Conservation (phyloP, 2,329 filamentous ascomycete genomes). For the Lizonia empirigonia region DNA sequence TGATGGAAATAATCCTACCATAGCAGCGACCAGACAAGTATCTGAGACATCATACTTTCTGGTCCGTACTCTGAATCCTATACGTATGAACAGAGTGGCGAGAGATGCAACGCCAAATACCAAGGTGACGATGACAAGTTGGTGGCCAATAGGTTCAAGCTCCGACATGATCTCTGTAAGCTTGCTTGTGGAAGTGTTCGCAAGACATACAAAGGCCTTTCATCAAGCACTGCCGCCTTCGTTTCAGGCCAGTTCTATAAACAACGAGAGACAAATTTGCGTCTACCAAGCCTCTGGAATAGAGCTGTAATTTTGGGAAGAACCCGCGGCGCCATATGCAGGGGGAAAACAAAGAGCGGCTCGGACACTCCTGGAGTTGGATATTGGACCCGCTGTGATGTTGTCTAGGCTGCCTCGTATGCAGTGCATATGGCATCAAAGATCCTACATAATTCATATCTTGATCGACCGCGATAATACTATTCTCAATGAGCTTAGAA, state of each 20-base stretch:
- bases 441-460: not conserved
- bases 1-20: not conserved
- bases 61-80: constrained; percentile 10
- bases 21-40: constrained; percentile 14
- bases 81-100: constrained; percentile 4
- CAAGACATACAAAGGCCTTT: not conserved
- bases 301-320: not conserved
- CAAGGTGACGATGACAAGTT: constrained; percentile 10
- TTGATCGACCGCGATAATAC: not conserved
- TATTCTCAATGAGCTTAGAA: not conserved
- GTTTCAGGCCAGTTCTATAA: not conserved
- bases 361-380: not conserved
- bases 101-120: constrained; percentile 10
- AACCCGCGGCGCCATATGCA: not conserved
- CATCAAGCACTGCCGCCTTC: not conserved
- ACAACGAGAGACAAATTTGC: not conserved
- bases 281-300: not conserved
- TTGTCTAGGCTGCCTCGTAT: not conserved
- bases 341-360: not conserved
- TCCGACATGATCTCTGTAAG: not conserved
- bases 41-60: constrained; percentile 16
- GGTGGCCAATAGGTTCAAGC: constrained; percentile 16
- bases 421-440: not conserved
- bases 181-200: not conserved
- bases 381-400: not conserved